phyloP scores from a whole-genome alignment of 2,329 filamentous ascomycete species.

The Penicillium sp. region DNA sequence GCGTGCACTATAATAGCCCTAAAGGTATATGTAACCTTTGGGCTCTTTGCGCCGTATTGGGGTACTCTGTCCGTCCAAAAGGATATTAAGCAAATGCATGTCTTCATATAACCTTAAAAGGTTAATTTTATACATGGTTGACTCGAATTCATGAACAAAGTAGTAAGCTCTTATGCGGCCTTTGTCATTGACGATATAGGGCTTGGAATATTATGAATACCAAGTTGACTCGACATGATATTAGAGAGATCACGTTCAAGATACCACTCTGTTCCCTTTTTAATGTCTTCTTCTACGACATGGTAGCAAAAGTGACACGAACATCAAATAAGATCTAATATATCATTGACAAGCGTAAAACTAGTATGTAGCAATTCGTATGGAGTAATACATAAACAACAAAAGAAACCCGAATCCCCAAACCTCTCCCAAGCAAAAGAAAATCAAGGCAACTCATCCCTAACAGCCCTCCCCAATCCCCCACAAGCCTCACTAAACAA shows the following conservation, averaged over 20 bases:
- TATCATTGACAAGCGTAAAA: slow-evolving; percentile 9
- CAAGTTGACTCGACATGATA: not conserved
- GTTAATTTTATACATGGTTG: not conserved
- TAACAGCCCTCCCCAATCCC: slow-evolving; percentile 15
- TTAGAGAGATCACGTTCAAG: not conserved
- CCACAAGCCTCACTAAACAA: slow-evolving; percentile 66
- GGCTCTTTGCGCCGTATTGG: not conserved
- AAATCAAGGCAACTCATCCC: slow-evolving; percentile 18
- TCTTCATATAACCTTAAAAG: not conserved
- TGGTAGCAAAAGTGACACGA: not conserved
- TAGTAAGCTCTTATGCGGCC: not conserved
- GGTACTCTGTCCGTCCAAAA: not conserved
- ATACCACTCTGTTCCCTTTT: not conserved
- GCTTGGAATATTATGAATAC: not conserved
- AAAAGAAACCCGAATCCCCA: not conserved
- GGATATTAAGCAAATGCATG: not conserved
- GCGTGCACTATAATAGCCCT: not conserved
- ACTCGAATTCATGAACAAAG: not conserved
- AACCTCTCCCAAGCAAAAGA: not conserved
- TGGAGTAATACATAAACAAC: not conserved
- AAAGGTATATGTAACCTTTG: not conserved
- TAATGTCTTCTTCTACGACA: not conserved
- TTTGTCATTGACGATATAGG: not conserved
- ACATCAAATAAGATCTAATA: not conserved
- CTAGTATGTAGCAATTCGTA: slow-evolving; percentile 5